phyloP scores from a whole-genome alignment of 306 rosid species.

The Lathyrus aphaca region DNA sequence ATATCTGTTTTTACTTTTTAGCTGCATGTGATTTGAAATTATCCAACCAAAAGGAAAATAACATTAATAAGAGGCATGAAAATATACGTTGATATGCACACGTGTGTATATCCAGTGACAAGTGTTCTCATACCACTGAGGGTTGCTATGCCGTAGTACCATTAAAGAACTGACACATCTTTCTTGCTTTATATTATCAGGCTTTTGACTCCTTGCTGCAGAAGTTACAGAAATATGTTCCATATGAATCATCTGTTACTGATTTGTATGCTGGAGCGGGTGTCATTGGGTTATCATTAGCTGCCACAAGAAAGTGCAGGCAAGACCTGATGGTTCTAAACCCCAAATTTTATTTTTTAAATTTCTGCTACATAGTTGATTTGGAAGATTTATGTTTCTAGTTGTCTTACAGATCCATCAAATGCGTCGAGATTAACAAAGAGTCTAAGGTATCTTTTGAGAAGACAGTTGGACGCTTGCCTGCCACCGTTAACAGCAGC shows the following conservation, averaged over 20 bases:
- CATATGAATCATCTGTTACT: conserved; percentile 80
- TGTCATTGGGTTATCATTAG: conserved; percentile 90
- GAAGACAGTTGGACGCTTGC: conserved; percentile 82
- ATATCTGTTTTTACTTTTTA: not conserved
- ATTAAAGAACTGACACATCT: conserved; percentile 23
- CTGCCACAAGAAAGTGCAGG: conserved; percentile 95
- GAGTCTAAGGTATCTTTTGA: conserved; percentile 90
- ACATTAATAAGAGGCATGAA: conserved; percentile 8
- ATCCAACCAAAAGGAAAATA: conserved; percentile 15
- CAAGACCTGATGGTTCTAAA: conserved; percentile 51
- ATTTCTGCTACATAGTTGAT: conserved; percentile 28
- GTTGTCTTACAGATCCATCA: conserved; percentile 67
- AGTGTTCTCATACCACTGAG: conserved; percentile 16
- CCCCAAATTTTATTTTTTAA: conserved; percentile 1
- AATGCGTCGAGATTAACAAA: conserved; percentile 88
- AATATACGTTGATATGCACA: not conserved
- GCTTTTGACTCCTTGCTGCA: conserved; percentile 86
- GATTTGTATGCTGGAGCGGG: conserved; percentile 99
- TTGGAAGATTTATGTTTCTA: conserved; percentile 18
- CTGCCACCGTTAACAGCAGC: conserved; percentile 63
- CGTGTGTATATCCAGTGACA: not conserved
- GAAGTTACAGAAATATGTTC: conserved; percentile 88
- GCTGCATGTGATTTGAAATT: conserved; percentile 4
- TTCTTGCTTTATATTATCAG: conserved; percentile 48
- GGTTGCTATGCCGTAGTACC: not conserved